These are phyloP conservation scores for Hyaloscypha finlandica DNA, from an alignment of 495 filamentous ascomycete species.

Conservation along the genomic window DNA sequence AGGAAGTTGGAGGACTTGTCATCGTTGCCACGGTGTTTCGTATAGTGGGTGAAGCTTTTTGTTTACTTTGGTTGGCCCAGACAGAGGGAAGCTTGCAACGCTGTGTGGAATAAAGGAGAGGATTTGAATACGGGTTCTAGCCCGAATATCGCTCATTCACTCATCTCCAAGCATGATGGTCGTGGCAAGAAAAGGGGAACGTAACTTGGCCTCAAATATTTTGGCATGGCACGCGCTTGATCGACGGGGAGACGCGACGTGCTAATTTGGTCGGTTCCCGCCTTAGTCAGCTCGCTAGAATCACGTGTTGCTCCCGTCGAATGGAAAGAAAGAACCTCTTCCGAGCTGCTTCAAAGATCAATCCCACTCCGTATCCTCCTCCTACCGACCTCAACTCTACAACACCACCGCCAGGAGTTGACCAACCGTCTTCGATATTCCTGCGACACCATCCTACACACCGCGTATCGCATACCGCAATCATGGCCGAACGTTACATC, in stretches of 20 bases:
- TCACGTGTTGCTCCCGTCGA: slow-evolving; percentile 39
- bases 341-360: slow-evolving; percentile 41
- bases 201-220: not conserved
- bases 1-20: slow-evolving; percentile 21
- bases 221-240: slow-evolving; percentile 16
- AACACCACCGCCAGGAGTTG: slow-evolving; percentile 17
- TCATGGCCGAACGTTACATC: slow-evolving; percentile 98
- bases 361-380: slow-evolving; percentile 37
- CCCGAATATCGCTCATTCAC: not conserved
- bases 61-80: not conserved
- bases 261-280: slow-evolving; percentile 8
- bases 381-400: slow-evolving; percentile 21
- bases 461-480: slow-evolving; percentile 41
- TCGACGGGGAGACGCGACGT: slow-evolving; percentile 19
- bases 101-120: not conserved
- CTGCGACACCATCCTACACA: not conserved
- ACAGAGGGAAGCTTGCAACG: not conserved
- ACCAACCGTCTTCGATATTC: slow-evolving; percentile 5
- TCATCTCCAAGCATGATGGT: not conserved
- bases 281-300: slow-evolving; percentile 22
- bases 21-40: slow-evolving; percentile 26
- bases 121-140: not conserved
- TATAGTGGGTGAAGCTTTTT: not conserved
- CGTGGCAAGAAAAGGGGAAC: not conserved
- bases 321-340: slow-evolving; percentile 37